These are phyloP conservation scores for Xylariales sp. DNA, from an alignment of 2,329 filamentous ascomycete species.

Conservation along the genomic window DNA sequence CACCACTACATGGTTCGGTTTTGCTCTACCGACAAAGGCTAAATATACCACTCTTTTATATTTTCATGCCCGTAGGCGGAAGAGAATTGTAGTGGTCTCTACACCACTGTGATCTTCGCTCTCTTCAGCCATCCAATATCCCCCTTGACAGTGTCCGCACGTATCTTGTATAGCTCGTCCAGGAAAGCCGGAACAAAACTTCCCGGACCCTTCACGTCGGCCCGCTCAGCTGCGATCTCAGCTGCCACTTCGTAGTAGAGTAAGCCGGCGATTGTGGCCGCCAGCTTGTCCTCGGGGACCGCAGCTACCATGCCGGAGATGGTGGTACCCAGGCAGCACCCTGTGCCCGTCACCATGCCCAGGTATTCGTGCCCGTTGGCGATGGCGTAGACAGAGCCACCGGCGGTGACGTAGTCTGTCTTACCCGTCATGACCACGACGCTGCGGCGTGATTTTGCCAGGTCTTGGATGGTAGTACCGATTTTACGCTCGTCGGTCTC, in stretches of 20 bases:
- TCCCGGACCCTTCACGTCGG: constrained; percentile 72
- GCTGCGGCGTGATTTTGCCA: constrained; percentile 65
- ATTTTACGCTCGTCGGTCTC: constrained; percentile 45
- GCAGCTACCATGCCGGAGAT: constrained; percentile 72
- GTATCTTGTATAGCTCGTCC: constrained; percentile 58
- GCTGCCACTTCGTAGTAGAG: constrained; percentile 74
- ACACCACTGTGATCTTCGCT: constrained; percentile 38
- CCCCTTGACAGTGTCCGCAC: constrained; percentile 42
- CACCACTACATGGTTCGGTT: too few species aligned
- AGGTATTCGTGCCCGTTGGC: constrained; percentile 73
- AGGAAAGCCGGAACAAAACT: constrained; percentile 83
- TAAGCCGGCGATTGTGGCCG: constrained; percentile 68
- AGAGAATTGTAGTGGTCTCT: too few species aligned
- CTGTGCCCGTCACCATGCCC: constrained; percentile 70
- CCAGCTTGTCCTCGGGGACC: constrained; percentile 58
- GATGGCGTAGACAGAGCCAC: constrained; percentile 60
- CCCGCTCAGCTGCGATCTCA: constrained; percentile 60
- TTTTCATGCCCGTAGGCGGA: too few species aligned
- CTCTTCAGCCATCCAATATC: constrained; percentile 47
- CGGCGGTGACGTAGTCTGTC: constrained; percentile 75
- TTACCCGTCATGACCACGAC: constrained; percentile 80
- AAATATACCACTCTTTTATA: too few species aligned
- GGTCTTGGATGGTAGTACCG: constrained; percentile 55
- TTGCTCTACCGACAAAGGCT: too few species aligned
- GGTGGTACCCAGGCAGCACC: constrained; percentile 80